phyloP scores from a whole-genome alignment of 371 early-diverging fungal species.

The Ordospora colligata region DNA sequence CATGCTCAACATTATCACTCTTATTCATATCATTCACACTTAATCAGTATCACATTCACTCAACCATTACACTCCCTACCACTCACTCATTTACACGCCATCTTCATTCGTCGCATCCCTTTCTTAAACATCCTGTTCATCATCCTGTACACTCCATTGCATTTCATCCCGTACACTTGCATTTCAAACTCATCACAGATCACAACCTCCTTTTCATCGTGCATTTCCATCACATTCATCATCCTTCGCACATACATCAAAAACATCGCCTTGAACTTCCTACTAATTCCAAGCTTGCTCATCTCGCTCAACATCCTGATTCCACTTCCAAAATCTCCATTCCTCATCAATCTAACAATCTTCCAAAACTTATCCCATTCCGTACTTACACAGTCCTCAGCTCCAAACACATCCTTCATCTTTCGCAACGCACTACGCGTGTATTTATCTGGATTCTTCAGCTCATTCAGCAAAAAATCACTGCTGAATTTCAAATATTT shows the following conservation, averaged over 20 bases:
- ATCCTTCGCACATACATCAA: not conserved
- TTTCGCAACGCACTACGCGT: not conserved
- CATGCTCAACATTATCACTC: not conserved
- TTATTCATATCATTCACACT: not conserved
- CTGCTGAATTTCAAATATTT: not conserved
- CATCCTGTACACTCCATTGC: not conserved
- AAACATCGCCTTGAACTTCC: not conserved
- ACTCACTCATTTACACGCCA: too few relatives aligned
- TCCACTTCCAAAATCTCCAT: not conserved
- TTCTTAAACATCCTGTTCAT: not conserved
- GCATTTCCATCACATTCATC: not conserved
- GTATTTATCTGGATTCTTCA: not conserved
- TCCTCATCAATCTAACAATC: not conserved
- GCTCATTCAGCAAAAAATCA: not conserved
- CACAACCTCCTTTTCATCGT: not conserved
- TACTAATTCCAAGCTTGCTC: not conserved
- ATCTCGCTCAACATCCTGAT: not conserved
- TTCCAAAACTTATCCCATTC: not conserved
- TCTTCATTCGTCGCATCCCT: not conserved
- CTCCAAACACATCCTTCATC: not conserved
- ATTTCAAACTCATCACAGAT: not conserved
- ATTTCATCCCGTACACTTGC: not conserved
- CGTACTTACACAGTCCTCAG: not conserved
- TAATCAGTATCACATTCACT: too few relatives aligned
- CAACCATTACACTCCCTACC: too few relatives aligned